Percentiles rank a stretch among this genome's conserved stretches.
These are phyloP conservation scores for Hanseniaspora hatyaiensis DNA, from an alignment of 805 yeast species.

Conservation along the genomic window DNA sequence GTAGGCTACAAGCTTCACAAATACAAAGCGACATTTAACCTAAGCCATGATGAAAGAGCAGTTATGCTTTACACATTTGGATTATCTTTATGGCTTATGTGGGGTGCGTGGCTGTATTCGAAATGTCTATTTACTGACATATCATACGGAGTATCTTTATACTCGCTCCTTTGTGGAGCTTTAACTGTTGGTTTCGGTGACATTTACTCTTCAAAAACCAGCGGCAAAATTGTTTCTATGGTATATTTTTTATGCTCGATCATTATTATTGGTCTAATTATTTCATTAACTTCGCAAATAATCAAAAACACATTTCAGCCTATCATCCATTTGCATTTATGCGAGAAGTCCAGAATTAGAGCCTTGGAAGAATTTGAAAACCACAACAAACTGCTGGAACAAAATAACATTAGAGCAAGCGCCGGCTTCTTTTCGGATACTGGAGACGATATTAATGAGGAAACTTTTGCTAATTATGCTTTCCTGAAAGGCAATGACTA, in stretches of 20 bases:
- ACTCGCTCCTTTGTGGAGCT: constrained; percentile 60
- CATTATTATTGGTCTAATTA: constrained; percentile 58
- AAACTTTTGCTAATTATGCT: constrained; percentile 2
- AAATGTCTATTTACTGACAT: constrained; percentile 31
- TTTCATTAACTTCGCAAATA: constrained; percentile 57
- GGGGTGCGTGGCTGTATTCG: constrained; percentile 55
- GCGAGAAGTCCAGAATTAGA: constrained; percentile 40
- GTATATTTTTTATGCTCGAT: constrained; percentile 62
- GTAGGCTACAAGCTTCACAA: constrained; percentile 46
- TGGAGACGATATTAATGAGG: neutral
- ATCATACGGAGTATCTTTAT: constrained; percentile 55
- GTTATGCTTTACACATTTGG: constrained; percentile 61
- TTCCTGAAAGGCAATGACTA: constrained; percentile 21
- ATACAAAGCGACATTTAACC: constrained; percentile 61
- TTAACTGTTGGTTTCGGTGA: constrained; percentile 79
- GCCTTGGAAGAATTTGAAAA: constrained; percentile 24
- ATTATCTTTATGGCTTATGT: constrained; percentile 55
- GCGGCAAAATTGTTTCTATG: constrained; percentile 47
- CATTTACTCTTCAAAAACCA: constrained; percentile 42
- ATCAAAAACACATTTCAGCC: constrained; percentile 52
- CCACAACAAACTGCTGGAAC: neutral
- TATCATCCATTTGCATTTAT: constrained; percentile 51
- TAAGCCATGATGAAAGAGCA: constrained; percentile 55
- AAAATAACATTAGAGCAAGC: neutral
- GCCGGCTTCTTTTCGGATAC: neutral